A percentile compares a stretch with the other conserved stretches of the same genome.
Conservation (phyloP, 768 basidiomycete species). For the Tubosaeta brunneosetosa region DNA sequence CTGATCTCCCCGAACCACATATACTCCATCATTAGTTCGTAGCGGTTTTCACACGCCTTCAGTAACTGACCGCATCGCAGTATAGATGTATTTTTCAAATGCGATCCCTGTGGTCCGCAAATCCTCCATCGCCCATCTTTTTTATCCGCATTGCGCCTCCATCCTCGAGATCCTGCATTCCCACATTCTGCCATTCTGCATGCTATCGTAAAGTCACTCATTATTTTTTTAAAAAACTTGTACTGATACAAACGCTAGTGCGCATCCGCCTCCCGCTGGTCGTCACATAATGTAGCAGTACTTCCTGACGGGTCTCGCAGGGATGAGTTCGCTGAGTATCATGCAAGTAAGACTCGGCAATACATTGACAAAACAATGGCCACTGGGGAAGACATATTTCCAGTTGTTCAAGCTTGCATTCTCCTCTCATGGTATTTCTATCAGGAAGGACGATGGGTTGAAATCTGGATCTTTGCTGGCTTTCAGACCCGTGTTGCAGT, state of each 20-base stretch:
- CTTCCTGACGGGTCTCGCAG: constrained; percentile 70
- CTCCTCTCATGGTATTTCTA: constrained; percentile 89
- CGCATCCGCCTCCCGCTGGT: constrained; percentile 80
- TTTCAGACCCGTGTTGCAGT: constrained; percentile 81
- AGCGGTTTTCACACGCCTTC: constrained; percentile 6
- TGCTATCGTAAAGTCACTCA: constrained; percentile 61
- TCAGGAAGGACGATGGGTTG: constrained; percentile 85
- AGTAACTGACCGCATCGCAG: constrained; percentile 36
- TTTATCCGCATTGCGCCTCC: constrained; percentile 70
- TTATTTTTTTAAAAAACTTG: not conserved
- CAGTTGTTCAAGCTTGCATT: constrained; percentile 82
- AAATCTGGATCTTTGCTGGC: constrained; percentile 87
- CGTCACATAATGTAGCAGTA: constrained; percentile 61
- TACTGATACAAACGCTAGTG: constrained; percentile 44
- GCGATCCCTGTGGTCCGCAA: constrained; percentile 82
- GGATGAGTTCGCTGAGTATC: constrained; percentile 85
- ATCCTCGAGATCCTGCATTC: constrained; percentile 77
- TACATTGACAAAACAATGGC: constrained; percentile 89
- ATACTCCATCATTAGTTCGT: constrained; percentile 73
- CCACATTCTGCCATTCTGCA: constrained; percentile 89
- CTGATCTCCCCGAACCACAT: constrained; percentile 74
- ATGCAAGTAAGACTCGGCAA: constrained; percentile 80
- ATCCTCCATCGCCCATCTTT: constrained; percentile 81
- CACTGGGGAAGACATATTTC: constrained; percentile 83
- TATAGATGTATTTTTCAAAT: constrained; percentile 83